A percentile compares a stretch with the other conserved stretches of the same genome.
phyloP scores from a whole-genome alignment of 495 filamentous ascomycete species.

The Neurospora cerealis region DNA sequence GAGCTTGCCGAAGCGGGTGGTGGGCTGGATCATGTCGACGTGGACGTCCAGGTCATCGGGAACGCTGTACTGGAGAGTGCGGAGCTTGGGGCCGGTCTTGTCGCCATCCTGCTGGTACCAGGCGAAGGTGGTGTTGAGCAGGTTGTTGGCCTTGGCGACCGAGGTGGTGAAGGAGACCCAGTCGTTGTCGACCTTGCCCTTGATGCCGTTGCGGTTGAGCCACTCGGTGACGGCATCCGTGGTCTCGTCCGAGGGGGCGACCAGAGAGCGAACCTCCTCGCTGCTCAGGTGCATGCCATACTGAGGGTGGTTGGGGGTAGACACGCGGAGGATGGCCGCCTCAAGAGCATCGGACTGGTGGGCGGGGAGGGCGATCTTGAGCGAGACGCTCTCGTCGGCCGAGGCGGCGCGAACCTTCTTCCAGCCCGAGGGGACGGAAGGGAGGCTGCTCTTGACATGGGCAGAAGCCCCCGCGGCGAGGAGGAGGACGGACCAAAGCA shows the following conservation, averaged over 20 bases:
- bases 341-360: constrained; percentile 42
- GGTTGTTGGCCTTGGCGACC: constrained; percentile 32
- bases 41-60: constrained; percentile 48
- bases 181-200: constrained; percentile 33
- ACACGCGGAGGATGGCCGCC: constrained; percentile 42
- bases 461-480: constrained; percentile 34
- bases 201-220: constrained; percentile 42
- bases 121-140: constrained; percentile 39
- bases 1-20: constrained; percentile 46
- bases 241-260: constrained; percentile 36
- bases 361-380: constrained; percentile 27
- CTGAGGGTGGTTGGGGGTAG: constrained; percentile 41
- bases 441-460: constrained; percentile 37
- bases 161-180: constrained; percentile 40
- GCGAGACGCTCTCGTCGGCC: constrained; percentile 20
- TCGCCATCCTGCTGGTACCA: constrained; percentile 30
- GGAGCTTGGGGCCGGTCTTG: constrained; percentile 28
- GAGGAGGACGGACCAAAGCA: constrained; percentile 21
- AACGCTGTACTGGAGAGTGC: constrained; percentile 55
- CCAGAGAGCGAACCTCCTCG: constrained; percentile 41
- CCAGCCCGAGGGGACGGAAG: constrained; percentile 39
- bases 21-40: constrained; percentile 58
- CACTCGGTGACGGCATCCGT: constrained; percentile 35
- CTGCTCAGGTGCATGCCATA: constrained; percentile 50
- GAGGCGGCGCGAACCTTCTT: constrained; percentile 21